Percentiles rank a stretch among this genome's conserved stretches.
These are phyloP conservation scores for Epichloe scottii DNA, from an alignment of 2,329 filamentous ascomycete genomes.

Conservation along the genomic window DNA sequence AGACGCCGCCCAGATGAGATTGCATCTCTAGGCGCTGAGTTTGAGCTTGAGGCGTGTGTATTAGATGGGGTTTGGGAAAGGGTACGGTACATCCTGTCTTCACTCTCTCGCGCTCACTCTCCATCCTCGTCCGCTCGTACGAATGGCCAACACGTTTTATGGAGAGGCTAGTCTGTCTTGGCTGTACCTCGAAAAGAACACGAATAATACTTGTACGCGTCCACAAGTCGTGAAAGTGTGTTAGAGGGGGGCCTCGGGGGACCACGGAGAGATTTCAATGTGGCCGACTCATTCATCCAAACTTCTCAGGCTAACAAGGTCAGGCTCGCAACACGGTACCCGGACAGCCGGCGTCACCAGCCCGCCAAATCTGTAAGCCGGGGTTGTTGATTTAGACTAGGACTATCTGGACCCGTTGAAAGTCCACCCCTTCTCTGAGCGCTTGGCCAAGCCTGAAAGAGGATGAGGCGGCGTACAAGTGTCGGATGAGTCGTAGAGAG, in stretches of 20 bases:
- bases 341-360: constrained; percentile 6
- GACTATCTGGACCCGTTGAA: background rate
- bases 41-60: constrained; percentile 1
- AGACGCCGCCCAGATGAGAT: background rate
- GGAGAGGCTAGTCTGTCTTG: background rate
- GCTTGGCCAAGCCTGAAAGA: constrained; percentile 2
- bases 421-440: constrained; percentile 1
- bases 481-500: constrained; percentile 3
- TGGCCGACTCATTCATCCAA: constrained; percentile 2
- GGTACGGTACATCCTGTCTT: background rate
- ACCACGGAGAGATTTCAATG: constrained; percentile 1
- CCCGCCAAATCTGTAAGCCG: constrained; percentile 1
- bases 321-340: constrained; percentile 6
- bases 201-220: background rate
- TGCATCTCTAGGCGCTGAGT: background rate
- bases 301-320: constrained; percentile 4
- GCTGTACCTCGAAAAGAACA: background rate
- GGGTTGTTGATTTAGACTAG: constrained; percentile 3
- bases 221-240: constrained; percentile 2
- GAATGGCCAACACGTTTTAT: background rate
- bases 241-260: background rate
- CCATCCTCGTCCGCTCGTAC: background rate
- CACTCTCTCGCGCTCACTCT: background rate
- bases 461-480: constrained; percentile 6
- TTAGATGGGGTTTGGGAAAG: background rate